A percentile compares a stretch with the other conserved stretches of the same genome.
phyloP scores from a whole-genome alignment of 2,329 filamentous ascomycete genomes.

The Talaromyces sp. region DNA sequence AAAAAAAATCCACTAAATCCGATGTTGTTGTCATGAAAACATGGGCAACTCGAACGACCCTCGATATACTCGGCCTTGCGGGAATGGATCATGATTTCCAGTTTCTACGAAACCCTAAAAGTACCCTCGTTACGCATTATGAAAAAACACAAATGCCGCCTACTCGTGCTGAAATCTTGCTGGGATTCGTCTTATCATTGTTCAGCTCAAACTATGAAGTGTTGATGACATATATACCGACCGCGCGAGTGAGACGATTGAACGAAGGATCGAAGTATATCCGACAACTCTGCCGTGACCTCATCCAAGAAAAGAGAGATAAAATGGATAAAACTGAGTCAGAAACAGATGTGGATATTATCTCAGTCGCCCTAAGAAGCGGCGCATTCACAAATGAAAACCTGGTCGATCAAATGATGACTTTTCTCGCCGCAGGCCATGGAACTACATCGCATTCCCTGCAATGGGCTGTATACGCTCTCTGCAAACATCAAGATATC shows the following conservation, averaged over 20 bases:
- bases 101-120: slow-evolving; percentile 59
- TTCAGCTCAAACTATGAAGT: slow-evolving; percentile 46
- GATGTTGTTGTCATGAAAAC: slow-evolving; percentile 52
- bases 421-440: slow-evolving; percentile 77
- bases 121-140: slow-evolving; percentile 50
- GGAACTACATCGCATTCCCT: slow-evolving; percentile 74
- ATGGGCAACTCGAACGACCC: slow-evolving; percentile 66
- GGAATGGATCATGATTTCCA: slow-evolving; percentile 70
- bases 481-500: slow-evolving; percentile 63
- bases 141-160: slow-evolving; percentile 21
- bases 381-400: slow-evolving; percentile 74
- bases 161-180: not conserved
- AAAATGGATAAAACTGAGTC: slow-evolving; percentile 38
- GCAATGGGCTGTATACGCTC: slow-evolving; percentile 70
- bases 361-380: slow-evolving; percentile 74
- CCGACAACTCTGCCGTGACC: slow-evolving; percentile 61
- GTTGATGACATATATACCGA: slow-evolving; percentile 59
- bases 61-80: slow-evolving; percentile 72
- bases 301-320: slow-evolving; percentile 69
- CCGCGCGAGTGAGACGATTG: slow-evolving; percentile 68
- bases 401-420: slow-evolving; percentile 87
- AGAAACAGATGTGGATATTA: slow-evolving; percentile 60
- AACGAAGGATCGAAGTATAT: slow-evolving; percentile 56
- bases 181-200: slow-evolving; percentile 20
- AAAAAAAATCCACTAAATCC: slow-evolving; percentile 26